Evolutionary conservation across 352 stramenopile species (phyloP), one percentile per base, ranked within the genome.

Genomic region (Globisporangium spiculum): DNA sequence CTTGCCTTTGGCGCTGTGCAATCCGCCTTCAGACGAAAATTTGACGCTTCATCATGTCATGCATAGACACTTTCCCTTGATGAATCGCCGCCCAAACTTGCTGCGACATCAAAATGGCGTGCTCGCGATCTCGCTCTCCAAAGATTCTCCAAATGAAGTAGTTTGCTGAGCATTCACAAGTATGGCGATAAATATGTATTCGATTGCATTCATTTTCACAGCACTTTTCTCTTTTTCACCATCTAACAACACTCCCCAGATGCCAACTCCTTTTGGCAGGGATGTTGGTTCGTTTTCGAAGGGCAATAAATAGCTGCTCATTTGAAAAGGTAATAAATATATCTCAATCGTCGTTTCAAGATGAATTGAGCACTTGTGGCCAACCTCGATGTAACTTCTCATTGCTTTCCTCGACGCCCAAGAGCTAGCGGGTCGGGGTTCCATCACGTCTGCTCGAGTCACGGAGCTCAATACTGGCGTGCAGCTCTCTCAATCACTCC

Each of bases 321-420:
- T 24, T 14, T 4, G 12, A 32, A 12, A 53, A 22, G 59, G n/a
- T 53, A 22, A 16, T 20, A 57, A 65, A 65, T 46, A 65, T 46
- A 57, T 64, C 59, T 4, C 26, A 3, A n/a, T 20, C 59, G 60
- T 65, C 60, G 60, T 65, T 65, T 65, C 41, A n/a, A n/a, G 26
- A n/a, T 58, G 24, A 36, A 22, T 12, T 58, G 24, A 36, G 56
- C 56, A 14, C 12, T 32, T 30, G 56, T 61, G 32, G 14, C 10
- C 32, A 36, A 30, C 56, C 18, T 5, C 22, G 26, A 22, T 48
- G 56, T 48, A 61, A 61, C 56, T 32, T 32, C 56, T 32, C 56
- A 7, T 3, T 48, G 30, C 56, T 30, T 30, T 48, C 16, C 55
- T n/a, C 32, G 32, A 61, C 18, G 32, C 30, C n/a, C 18, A 26